These are phyloP conservation scores for Lolium multiflorum DNA, from an alignment of 176 grass and related monocot genomes.

Conservation along the genomic window DNA sequence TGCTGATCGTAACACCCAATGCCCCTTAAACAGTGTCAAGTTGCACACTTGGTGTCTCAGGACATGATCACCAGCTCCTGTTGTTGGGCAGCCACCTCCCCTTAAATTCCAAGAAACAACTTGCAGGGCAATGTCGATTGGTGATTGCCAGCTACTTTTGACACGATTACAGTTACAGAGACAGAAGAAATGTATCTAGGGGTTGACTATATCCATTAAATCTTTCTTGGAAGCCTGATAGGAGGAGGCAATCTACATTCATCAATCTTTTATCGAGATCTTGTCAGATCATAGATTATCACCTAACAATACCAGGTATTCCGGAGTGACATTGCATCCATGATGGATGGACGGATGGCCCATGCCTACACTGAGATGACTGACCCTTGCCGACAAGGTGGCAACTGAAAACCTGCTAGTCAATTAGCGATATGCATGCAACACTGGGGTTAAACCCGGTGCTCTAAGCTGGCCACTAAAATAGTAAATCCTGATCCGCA, in stretches of 20 bases:
- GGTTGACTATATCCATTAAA: conserved; percentile 45
- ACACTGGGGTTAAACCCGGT: not conserved
- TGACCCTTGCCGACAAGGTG: conserved; percentile 28
- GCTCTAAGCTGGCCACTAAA: conserved; percentile 40
- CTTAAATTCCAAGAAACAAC: conserved; percentile 30
- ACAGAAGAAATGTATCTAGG: conserved; percentile 28
- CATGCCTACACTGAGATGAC: conserved; percentile 26
- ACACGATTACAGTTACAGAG: conserved; percentile 25
- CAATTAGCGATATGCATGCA: too few relatives aligned
- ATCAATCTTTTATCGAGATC: conserved; percentile 39
- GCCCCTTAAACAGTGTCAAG: conserved; percentile 34
- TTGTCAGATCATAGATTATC: conserved; percentile 35
- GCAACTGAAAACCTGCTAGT: conserved; percentile 15
- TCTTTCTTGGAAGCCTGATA: conserved; percentile 43
- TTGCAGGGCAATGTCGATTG: not conserved
- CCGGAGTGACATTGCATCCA: conserved; percentile 27
- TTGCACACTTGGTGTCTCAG: conserved; percentile 23
- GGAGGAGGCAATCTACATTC: not conserved
- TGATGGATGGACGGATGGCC: conserved; percentile 10
- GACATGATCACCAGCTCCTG: conserved; percentile 13
- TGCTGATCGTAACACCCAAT: conserved; percentile 37
- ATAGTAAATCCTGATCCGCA: conserved; percentile 25
- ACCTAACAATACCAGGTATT: conserved; percentile 31
- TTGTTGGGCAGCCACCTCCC: conserved; percentile 12
- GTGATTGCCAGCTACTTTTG: conserved; percentile 29